These are phyloP conservation scores for Penicillium sp. DNA, from an alignment of 2,329 filamentous ascomycete genomes.

Conservation along the genomic window DNA sequence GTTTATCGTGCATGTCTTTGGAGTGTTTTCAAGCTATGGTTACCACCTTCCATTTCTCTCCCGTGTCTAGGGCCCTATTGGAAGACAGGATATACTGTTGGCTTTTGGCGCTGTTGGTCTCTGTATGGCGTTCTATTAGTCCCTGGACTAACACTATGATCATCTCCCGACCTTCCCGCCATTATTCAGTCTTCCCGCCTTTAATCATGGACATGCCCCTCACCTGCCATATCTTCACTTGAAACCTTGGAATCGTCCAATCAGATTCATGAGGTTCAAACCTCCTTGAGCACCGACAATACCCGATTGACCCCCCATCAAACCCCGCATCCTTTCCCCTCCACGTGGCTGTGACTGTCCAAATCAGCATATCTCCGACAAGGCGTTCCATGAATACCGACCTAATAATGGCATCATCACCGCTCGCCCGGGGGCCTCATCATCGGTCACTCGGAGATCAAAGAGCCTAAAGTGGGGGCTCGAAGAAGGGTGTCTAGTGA, in stretches of 20 bases:
- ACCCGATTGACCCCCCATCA: conserved; percentile 4
- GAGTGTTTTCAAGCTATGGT: background rate
- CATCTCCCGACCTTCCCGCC: conserved; percentile 2
- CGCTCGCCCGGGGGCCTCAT: background rate
- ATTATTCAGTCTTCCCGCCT: conserved; percentile 1
- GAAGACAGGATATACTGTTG: background rate
- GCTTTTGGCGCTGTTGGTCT: background rate
- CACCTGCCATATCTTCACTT: background rate
- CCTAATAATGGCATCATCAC: background rate
- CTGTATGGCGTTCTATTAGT: background rate
- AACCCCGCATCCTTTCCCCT: conserved; percentile 7
- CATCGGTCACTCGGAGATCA: background rate
- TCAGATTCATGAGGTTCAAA: background rate
- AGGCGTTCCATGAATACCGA: background rate
- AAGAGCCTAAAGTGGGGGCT: background rate
- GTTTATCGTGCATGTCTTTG: background rate
- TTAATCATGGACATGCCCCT: background rate
- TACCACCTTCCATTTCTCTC: background rate
- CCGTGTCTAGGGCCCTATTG: background rate
- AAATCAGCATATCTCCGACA: background rate
- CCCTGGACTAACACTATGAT: background rate
- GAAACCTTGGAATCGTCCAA: background rate
- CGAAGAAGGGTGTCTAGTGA: background rate
- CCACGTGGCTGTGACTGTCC: conserved; percentile 6
- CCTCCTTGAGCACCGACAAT: conserved; percentile 5